Evolutionary conservation across 768 basidiomycete species (phyloP), one percentile per base, ranked within the genome.

Genomic region (Phaeotremella fagi): DNA sequence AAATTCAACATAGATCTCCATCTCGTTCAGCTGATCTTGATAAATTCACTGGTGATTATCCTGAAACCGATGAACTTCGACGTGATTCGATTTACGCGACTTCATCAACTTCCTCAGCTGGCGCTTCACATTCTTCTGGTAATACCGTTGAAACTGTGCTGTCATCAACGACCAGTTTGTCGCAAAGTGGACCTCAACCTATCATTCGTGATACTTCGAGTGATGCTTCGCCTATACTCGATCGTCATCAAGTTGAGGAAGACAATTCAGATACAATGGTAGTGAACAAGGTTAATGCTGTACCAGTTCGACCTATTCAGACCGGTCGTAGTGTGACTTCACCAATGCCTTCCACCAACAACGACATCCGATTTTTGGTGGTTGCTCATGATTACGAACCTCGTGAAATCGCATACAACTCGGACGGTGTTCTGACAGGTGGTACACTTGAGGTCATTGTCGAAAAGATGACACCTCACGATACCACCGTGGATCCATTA

Each of bases 391-490:
- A 95, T 63, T 88, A 91, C 72, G 79, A 83, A 12, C 76, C 82
- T 3, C 82, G 86, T 29, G 92, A 99, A 66, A 86, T 94, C 45
- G 83, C 86, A 3, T 91, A 90, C 78, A 95, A 92, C 71, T 80
- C 80, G 41, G 91, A 98, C 12, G 92, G 91, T 2, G 82, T 83
- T 59, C 83, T 98, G 18, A 86, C 91, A 9, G 92, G 90, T 22
- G 95, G 90, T 1, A 90, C 90, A 3, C 78, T 99, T 56, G 80
- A 80, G 16, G 91, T 85, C 1, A 78, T 99, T 37, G 86, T 98
- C n/a, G 91, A 94, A 77, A 91, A 90, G 77, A 87, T 98, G 85
- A 94, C 94, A 18, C 90, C 92, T 3, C 89, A 95, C 68, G 90
- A 90, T 68, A 85, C 84, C 53, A 82, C 91, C 38, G 89, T 90